Evolutionary conservation across 2,329 filamentous ascomycete genomes (phyloP).

Genomic region (Clarireedia monteithiana): DNA sequence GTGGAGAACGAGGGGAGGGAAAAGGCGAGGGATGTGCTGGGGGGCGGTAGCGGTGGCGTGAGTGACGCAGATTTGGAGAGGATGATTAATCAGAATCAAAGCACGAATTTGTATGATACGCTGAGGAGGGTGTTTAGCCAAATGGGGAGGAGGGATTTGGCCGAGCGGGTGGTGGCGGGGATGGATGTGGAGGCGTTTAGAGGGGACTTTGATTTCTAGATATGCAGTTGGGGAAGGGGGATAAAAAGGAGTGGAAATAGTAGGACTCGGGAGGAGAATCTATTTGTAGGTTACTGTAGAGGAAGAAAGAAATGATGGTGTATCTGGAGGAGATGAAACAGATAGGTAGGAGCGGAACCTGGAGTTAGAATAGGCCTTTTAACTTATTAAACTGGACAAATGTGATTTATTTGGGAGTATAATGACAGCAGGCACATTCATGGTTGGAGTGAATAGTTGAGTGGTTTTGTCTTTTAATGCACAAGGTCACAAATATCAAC

Average conservation of each 20-base stretch:
- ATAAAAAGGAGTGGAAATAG: neutral
- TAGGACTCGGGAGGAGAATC: neutral
- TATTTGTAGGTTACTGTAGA: neutral
- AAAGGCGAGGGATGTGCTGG: constrained; percentile 73
- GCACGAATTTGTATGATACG: constrained; percentile 94
- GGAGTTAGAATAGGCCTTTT: too few relatives aligned
- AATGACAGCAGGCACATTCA: too few relatives aligned
- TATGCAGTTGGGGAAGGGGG: neutral
- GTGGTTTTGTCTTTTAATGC: too few relatives aligned
- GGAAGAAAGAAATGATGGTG: neutral
- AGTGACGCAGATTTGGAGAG: constrained; percentile 71
- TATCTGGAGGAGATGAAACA: too few relatives aligned
- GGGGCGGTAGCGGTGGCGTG: constrained; percentile 46
- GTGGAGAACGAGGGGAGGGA: constrained; percentile 80
- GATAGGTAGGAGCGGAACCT: too few relatives aligned
- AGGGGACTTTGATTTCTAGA: constrained; percentile 78
- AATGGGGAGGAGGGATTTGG: constrained; percentile 84
- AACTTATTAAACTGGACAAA: too few relatives aligned
- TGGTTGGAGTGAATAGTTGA: too few relatives aligned
- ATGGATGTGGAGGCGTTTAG: constrained; percentile 89
- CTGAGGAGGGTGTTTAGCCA: constrained; percentile 89
- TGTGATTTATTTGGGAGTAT: too few relatives aligned
- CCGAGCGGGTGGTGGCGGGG: constrained; percentile 77
- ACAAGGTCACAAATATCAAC: too few relatives aligned
- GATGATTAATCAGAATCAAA: constrained; percentile 91